Percentiles rank a stretch among this genome's conserved stretches.
Evolutionary conservation across 441 rosid species (phyloP).

Genomic region (Isatis lusitanica): DNA sequence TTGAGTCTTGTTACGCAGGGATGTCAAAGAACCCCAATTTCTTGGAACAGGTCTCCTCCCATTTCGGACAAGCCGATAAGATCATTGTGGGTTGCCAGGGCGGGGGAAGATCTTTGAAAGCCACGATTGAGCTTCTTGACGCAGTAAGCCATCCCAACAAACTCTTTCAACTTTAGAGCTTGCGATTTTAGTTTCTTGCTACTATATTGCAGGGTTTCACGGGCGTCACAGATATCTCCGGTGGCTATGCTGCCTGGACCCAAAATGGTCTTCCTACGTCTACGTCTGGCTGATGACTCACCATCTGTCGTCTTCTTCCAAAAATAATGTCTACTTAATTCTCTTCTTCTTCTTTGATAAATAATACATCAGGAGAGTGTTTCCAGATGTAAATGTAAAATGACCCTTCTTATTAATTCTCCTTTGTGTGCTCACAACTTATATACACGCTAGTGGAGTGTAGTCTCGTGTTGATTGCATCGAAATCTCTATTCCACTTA

Average conservation of each 20-base stretch:
- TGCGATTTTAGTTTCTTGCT: background rate
- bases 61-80: slow-evolving; percentile 61
- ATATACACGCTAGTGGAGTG: background rate
- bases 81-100: slow-evolving; percentile 81
- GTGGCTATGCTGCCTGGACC: slow-evolving; percentile 75
- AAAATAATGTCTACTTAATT: background rate
- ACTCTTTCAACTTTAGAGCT: background rate
- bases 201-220: slow-evolving; percentile 58
- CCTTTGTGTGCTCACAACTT: background rate
- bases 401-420: background rate
- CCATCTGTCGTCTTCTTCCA: too few species aligned
- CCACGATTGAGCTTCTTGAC: slow-evolving; percentile 70
- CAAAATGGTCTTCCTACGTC: slow-evolving; percentile 70
- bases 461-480: slow-evolving; percentile 14
- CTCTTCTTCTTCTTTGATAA: background rate
- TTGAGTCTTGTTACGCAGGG: slow-evolving; percentile 39
- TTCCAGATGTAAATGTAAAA: slow-evolving; percentile 25
- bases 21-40: slow-evolving; percentile 72
- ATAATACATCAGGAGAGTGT: background rate
- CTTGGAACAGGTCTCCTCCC: slow-evolving; percentile 57
- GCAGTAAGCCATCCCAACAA: slow-evolving; percentile 47
- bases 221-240: slow-evolving; percentile 63
- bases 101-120: slow-evolving; percentile 77
- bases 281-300: too few species aligned
- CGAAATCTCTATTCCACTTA: background rate